Evolutionary conservation across 164 flowering plant genomes (phyloP), one percentile per base, ranked within the genome.

Genomic region (Dillenia turbinata): DNA sequence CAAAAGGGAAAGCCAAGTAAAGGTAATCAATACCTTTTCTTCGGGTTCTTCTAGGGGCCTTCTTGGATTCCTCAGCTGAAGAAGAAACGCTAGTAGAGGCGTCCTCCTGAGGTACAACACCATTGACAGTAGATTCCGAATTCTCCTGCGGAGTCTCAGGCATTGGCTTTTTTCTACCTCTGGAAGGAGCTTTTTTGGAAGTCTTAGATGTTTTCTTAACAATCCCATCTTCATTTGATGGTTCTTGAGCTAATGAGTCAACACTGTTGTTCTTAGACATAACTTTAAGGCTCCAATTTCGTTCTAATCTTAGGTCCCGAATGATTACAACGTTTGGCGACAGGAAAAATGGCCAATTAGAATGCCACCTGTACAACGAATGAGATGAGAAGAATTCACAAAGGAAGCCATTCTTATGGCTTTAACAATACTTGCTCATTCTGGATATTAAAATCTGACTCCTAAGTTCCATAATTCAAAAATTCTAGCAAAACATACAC

Each of bases 151-250:
- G 54, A 15, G 13, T 64, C 62, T 75, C 77, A 0, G 63, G 44
- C 40, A 46, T 33, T n/a, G 54, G 52, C 65, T 88, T 88, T 77
- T 81, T 85, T 73, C 79, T 80, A 52, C 70, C 69, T 53, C 73
- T 56, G 53, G 69, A 53, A 17, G 80, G 66, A 49, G 82, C 64
- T 52, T 71, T 60, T 74, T 74, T 79, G 40, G 81, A 24, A 26
- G 69, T 71, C 54, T 51, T 71, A 19, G 73, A 14, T 58, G 77
- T 69, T 68, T 75, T 73, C 67, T 80, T 73, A 19, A 57, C 75
- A 65, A 49, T 65, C 47, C 48, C 73, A 56, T 68, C 80, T 47
- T 68, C 83, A 69, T 61, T 61, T 17, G 54, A 47, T 44, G 15
- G 68, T 45, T 71, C 77, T 59, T 72, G 65, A 44, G 64, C 64